Conservation (phyloP, 768 basidiomycete species). For the Hygrophoropsis aurantiaca region DNA sequence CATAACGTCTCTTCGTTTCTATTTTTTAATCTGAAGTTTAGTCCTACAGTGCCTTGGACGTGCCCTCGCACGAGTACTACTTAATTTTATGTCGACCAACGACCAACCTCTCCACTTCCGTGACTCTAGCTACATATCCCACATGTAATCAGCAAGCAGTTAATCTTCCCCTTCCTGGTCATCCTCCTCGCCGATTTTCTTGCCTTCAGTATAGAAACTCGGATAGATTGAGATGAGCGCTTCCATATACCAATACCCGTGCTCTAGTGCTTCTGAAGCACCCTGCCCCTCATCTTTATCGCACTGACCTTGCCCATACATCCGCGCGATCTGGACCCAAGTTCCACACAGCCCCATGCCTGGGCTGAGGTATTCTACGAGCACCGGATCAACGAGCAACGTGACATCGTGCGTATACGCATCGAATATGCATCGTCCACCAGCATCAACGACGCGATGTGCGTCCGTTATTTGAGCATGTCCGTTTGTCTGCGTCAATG, state of each 20-base stretch:
- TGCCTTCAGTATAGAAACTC: constrained; percentile 46
- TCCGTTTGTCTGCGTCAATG: too few relatives aligned
- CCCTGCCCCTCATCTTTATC: constrained; percentile 9
- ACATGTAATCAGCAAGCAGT: too few relatives aligned
- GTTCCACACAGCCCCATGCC: constrained; percentile 36
- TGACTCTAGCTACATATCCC: too few relatives aligned
- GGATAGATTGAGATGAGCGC: constrained; percentile 47
- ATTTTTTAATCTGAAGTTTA: too few relatives aligned
- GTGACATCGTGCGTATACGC: constrained; percentile 26
- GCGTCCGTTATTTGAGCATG: too few relatives aligned
- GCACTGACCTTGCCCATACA: background rate
- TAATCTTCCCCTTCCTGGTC: too few relatives aligned
- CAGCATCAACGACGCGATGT: constrained; percentile 39
- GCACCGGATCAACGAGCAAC: constrained; percentile 23
- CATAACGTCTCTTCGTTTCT: too few relatives aligned
- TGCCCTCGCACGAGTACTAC: too few relatives aligned
- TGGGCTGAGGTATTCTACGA: constrained; percentile 11
- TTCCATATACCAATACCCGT: constrained; percentile 59
- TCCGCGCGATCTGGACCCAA: constrained; percentile 33
- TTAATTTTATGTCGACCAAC: too few relatives aligned
- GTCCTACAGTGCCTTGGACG: too few relatives aligned
- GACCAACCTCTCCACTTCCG: too few relatives aligned
- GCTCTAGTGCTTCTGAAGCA: constrained; percentile 12
- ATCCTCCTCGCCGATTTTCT: too few relatives aligned
- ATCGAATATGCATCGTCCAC: constrained; percentile 9